Conservation (phyloP, 1,284 basidiomycete genomes). For the Erythrobasidium hasegawianum region DNA sequence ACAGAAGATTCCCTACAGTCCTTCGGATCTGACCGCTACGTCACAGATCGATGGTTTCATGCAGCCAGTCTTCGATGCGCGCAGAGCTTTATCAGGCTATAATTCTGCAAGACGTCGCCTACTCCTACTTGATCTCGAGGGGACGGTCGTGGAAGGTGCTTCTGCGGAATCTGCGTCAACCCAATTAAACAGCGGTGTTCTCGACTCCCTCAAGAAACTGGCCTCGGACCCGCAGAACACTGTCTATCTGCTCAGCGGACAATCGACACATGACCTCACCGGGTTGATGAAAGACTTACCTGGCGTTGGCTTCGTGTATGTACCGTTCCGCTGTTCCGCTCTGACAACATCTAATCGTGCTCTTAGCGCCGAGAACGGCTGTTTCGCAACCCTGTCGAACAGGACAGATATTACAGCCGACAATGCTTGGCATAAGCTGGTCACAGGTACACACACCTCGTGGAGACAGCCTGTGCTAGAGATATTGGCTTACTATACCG, state of each 20-base stretch:
- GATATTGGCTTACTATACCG: conserved; percentile 77
- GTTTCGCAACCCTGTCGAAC: conserved; percentile 64
- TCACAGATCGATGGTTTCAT: neutral
- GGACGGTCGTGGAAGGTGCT: conserved; percentile 60
- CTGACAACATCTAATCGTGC: neutral
- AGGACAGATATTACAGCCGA: neutral
- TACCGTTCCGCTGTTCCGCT: conserved; percentile 58
- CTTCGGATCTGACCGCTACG: too few relatives aligned
- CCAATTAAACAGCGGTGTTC: neutral
- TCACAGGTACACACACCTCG: conserved; percentile 68
- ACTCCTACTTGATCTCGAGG: conserved; percentile 73
- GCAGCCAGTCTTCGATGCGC: conserved; percentile 11
- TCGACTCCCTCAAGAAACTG: conserved; percentile 1
- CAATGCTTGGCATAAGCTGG: conserved; percentile 67
- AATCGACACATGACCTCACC: conserved; percentile 63
- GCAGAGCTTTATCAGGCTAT: conserved; percentile 4
- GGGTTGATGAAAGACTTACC: conserved; percentile 51
- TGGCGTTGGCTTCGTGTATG: conserved; percentile 25
- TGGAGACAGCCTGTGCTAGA: conserved; percentile 76
- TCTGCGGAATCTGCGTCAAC: conserved; percentile 54
- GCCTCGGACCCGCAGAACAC: conserved; percentile 56
- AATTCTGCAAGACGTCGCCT: conserved; percentile 55
- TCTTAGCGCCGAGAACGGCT: conserved; percentile 74
- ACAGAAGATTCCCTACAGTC: conserved; percentile 46
- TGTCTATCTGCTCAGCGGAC: conserved; percentile 76